These are phyloP conservation scores for Termitomyces sp. DNA, from an alignment of 768 basidiomycete species.

Conservation along the genomic window DNA sequence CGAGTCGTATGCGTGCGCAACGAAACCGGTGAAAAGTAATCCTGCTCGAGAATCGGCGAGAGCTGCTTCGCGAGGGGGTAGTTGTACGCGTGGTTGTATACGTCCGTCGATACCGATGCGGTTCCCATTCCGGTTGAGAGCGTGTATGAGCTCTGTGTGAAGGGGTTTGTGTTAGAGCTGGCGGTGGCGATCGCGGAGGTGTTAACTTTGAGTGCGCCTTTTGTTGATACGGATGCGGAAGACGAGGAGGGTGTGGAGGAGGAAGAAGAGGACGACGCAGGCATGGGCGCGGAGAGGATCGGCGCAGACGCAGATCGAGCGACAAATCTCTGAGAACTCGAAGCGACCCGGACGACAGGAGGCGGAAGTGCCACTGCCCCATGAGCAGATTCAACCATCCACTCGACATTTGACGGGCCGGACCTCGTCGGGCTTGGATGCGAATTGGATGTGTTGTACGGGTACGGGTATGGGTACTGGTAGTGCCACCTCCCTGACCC, in stretches of 20 bases:
- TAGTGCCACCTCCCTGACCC: neutral
- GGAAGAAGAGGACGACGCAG: conserved; percentile 20
- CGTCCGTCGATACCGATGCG: conserved; percentile 21
- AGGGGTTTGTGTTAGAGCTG: neutral
- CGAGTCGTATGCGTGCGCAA: conserved; percentile 20
- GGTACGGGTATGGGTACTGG: neutral
- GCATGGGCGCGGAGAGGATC: conserved; percentile 22
- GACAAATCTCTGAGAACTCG: conserved; percentile 10
- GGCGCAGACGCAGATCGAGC: conserved; percentile 17
- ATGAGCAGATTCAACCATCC: conserved; percentile 21
- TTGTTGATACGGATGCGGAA: conserved; percentile 16
- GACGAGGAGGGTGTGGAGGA: conserved; percentile 27
- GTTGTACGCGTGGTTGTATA: conserved; percentile 32
- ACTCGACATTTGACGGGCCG: conserved; percentile 36
- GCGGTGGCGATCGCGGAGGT: conserved; percentile 19
- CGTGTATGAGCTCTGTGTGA: neutral
- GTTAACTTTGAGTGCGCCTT: conserved; percentile 29
- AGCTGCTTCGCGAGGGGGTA: conserved; percentile 47
- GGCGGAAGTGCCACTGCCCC: conserved; percentile 12
- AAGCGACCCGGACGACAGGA: conserved; percentile 18
- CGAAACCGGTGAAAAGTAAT: conserved; percentile 48
- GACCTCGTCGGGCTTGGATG: conserved; percentile 27
- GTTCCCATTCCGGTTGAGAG: neutral
- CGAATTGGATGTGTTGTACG: conserved; percentile 14
- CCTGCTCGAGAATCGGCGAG: conserved; percentile 65